A percentile compares a stretch with the other conserved stretches of the same genome.
phyloP scores from a whole-genome alignment of 2,329 filamentous ascomycete genomes.

The Gnomoniopsis sp. region DNA sequence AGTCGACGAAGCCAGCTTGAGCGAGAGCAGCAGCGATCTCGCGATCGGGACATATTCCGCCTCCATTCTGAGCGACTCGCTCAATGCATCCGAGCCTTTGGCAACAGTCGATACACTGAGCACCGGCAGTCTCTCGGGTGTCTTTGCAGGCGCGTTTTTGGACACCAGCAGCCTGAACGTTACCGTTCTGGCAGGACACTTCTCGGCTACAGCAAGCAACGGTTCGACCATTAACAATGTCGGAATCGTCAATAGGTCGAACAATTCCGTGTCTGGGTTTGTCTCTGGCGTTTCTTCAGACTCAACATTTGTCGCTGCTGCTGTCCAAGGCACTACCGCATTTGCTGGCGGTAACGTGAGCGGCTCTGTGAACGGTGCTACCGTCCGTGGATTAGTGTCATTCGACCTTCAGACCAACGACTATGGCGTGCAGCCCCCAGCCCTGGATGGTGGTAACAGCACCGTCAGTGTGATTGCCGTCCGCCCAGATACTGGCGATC shows the following conservation, averaged over 20 bases:
- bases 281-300: conserved; percentile 61
- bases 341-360: conserved; percentile 81
- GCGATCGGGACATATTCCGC: conserved; percentile 56
- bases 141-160: conserved; percentile 79
- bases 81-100: conserved; percentile 28
- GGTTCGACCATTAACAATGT: conserved; percentile 76
- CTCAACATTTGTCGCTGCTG: conserved; percentile 73
- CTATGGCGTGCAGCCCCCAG: conserved; percentile 70
- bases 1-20: conserved; percentile 68
- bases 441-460: conserved; percentile 65
- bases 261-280: conserved; percentile 64
- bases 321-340: conserved; percentile 62
- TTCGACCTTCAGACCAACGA: conserved; percentile 69
- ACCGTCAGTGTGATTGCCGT: conserved; percentile 74
- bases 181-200: conserved; percentile 86
- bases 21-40: conserved; percentile 19
- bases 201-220: conserved; percentile 66
- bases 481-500: conserved; percentile 65
- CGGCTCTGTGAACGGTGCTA: conserved; percentile 61
- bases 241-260: conserved; percentile 74
- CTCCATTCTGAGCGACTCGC: conserved; percentile 42
- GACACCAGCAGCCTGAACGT: conserved; percentile 67
- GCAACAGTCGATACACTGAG: conserved; percentile 45
- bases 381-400: conserved; percentile 70
- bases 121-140: conserved; percentile 53